Evolutionary conservation across 2,329 filamentous ascomycete species (phyloP), one percentile per base, ranked within the genome.

Genomic region (Hysterium pulicare): DNA sequence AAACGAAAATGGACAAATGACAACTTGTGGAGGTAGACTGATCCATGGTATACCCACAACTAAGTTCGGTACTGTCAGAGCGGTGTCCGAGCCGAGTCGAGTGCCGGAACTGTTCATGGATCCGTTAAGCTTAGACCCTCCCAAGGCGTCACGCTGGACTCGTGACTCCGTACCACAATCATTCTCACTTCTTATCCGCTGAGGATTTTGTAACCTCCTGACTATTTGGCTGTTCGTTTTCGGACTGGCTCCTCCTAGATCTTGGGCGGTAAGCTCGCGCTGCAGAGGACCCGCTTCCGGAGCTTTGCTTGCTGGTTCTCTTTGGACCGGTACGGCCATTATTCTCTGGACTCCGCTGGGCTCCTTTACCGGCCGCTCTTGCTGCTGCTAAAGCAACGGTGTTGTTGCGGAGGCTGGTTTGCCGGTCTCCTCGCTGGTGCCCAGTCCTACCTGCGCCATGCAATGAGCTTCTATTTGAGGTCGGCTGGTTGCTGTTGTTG

Each of bases 361-460:
- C 32, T 31, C 32, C 39, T 23, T 47, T 43, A 20, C 47, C 49
- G 34, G 51, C 53, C 21, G 48, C 47, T 24, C 44, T 42, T 15
- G 47, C 45, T 38, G 54, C 49, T 17, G 56, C 55, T 26, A 59
- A 38, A 19, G 56, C 55, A 33, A 49, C 47, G 19, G 41, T 38
- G 45, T 46, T 58, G 33, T 53, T 56, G 23, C 53, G 51, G 10
- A 53, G 44, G 19, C 46, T 41, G 40, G 52, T 46, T 35, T 57
- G 48, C 45, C 49, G 38, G n/a, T 45, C 43, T 32, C 50, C 21
- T 40, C 60, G 45, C 23, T 54, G 31, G 38, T 33, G 41, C 16
- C 44, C 36, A 11, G 9, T 10, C 6, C 20, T 3, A 22, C 22
- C 24, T 20, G 21, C 7, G 15, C 23, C 24, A 19, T 46, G n/a